phyloP scores from a whole-genome alignment of 176 grass and related monocot genomes.

The barley (Hordeum vulgare) region DNA sequence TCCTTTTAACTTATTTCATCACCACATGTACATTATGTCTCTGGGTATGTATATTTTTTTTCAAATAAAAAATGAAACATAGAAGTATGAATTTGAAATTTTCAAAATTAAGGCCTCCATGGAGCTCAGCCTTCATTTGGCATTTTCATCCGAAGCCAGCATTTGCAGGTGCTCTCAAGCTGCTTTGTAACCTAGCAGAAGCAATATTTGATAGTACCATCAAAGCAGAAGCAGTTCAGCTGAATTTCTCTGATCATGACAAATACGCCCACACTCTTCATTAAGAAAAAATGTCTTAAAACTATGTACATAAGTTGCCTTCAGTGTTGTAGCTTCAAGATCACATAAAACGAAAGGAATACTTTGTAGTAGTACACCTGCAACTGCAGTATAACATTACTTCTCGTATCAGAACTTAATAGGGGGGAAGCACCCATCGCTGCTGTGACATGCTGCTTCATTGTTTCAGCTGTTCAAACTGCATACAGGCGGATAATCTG shows the following conservation, averaged over 20 bases:
- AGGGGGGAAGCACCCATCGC: not conserved
- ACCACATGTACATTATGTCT: too few species aligned
- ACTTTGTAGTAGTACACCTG: not conserved
- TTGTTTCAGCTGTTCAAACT: conserved; percentile 44
- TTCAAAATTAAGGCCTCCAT: too few species aligned
- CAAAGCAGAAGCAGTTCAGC: not conserved
- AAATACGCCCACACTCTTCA: not conserved
- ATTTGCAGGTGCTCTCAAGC: not conserved
- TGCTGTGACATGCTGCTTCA: not conserved
- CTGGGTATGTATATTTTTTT: too few species aligned
- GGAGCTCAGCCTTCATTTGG: too few species aligned
- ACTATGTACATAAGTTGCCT: conserved; percentile 7
- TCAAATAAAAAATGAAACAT: too few species aligned
- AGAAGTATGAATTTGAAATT: too few species aligned
- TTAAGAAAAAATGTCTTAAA: not conserved
- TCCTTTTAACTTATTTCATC: too few species aligned
- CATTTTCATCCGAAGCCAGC: not conserved
- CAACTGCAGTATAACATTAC: not conserved
- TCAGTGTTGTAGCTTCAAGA: not conserved
- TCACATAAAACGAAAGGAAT: not conserved
- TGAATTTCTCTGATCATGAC: not conserved
- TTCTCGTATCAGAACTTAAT: not conserved
- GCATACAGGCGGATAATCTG: conserved; percentile 87
- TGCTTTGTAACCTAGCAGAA: not conserved
- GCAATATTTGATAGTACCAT: not conserved